phyloP scores from a whole-genome alignment of 495 filamentous ascomycete species.

The Aspergillus biplanus region DNA sequence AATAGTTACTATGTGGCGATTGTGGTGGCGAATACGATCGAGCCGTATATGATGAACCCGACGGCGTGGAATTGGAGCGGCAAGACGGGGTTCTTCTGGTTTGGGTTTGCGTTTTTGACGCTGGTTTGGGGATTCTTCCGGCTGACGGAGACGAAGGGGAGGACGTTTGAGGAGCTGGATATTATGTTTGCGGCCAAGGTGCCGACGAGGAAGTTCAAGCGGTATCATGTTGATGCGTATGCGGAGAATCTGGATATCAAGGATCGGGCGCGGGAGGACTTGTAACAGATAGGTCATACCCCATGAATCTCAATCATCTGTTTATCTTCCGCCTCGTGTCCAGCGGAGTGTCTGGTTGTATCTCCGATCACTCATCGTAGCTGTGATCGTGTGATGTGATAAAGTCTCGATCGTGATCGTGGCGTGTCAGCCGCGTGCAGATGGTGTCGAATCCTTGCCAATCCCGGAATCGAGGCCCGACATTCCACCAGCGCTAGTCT shows the following conservation, averaged over 20 bases:
- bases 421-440: too few species aligned
- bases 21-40: conserved; percentile 63
- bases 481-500: too few species aligned
- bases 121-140: conserved; percentile 54
- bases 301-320: background rate
- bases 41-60: conserved; percentile 68
- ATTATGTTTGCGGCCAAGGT: conserved; percentile 53
- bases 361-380: too few species aligned
- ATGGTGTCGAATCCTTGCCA: too few species aligned
- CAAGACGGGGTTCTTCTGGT: conserved; percentile 70
- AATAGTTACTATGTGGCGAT: conserved; percentile 58
- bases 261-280: conserved; percentile 3
- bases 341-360: too few species aligned
- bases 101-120: conserved; percentile 49
- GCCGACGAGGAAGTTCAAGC: conserved; percentile 35
- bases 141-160: conserved; percentile 63
- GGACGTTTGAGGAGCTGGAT: conserved; percentile 64
- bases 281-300: background rate
- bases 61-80: conserved; percentile 63
- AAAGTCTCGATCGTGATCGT: too few species aligned
- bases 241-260: conserved; percentile 51
- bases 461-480: too few species aligned
- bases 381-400: too few species aligned
- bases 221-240: background rate
- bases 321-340: too few species aligned